Conservation (phyloP, 1,139 yeast species). For the Saccharomyces hybrid region DNA sequence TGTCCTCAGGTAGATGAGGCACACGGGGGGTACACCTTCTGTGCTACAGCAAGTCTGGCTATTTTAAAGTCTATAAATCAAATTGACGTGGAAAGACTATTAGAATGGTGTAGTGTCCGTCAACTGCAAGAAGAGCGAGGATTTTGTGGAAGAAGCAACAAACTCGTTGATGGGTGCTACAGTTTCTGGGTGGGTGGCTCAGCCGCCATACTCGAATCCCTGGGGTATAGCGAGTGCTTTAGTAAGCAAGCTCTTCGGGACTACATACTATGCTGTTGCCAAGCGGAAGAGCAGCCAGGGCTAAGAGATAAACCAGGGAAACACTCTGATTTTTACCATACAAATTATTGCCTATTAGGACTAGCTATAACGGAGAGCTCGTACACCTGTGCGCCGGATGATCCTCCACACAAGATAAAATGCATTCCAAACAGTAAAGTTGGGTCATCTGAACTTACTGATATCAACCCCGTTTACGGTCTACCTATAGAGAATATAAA, state of each 20-base stretch:
- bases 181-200: constrained; percentile 93
- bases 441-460: constrained; percentile 20
- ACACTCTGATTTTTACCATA: constrained; percentile 78
- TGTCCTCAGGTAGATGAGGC: constrained; percentile 71
- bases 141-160: constrained; percentile 80
- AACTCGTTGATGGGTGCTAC: constrained; percentile 93
- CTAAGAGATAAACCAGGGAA: constrained; percentile 83
- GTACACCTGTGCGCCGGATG: constrained; percentile 22
- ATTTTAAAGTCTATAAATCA: constrained; percentile 29
- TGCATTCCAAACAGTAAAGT: constrained; percentile 11
- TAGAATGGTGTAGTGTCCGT: constrained; percentile 62
- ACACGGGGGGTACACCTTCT: constrained; percentile 93
- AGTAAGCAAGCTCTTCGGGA: constrained; percentile 50
- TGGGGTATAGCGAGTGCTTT: constrained; percentile 35
- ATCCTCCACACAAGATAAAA: constrained; percentile 19
- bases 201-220: constrained; percentile 44
- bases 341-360: constrained; percentile 78
- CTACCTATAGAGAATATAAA: constrained; percentile 36
- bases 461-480: constrained; percentile 61
- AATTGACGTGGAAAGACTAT: constrained; percentile 38
- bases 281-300: constrained; percentile 56
- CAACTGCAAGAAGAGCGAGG: constrained; percentile 78
- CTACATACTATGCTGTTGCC: constrained; percentile 73
- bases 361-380: constrained; percentile 57
- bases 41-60: constrained; percentile 70